Evolutionary conservation across 1,284 basidiomycete genomes (phyloP), one percentile per base, ranked within the genome.

Genomic region (Cystobasidium pallidum): DNA sequence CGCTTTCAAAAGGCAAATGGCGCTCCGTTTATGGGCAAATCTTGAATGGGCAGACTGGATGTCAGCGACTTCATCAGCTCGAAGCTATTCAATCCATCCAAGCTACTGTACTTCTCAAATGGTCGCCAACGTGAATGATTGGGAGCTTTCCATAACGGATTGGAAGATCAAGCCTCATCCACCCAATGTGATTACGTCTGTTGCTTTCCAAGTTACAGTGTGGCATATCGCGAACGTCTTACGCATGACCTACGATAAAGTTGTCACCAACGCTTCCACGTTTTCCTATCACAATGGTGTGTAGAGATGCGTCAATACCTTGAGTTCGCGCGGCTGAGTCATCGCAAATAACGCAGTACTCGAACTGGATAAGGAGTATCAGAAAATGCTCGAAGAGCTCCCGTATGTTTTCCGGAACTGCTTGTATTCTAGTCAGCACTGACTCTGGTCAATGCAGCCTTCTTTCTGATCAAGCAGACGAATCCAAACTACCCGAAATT

Each of bases 121-220:
- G 17, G 75, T 75, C 0, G 39, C 52, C 11, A 77, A 77, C 36
- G 47, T 76, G 26, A 76, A 77, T 62, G 54, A 66, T 36, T 11
- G 49, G 21, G 75, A 76, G 13, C 57, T 77, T 3, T 76, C 75
- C 0, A 66, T 74, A 11, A 75, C 76, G 6, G 71, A 73, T n/a
- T 74, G 72, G 71, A 65, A 52, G 7, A 63, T 62, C 66, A 3
- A n/a, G 19, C 1, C 70, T 66, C 13, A 54, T 39, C 6, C 75
- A 2, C 55, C 36, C 0, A 59, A 36, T n/a, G 72, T 73, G 26
- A 73, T 73, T 49, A 76, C 75, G 8, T 72, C 75, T 39, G 72
- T 73, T 0, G 72, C 72, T 3, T 77, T 75, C 57, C 66, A 76
- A 61, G 70, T 77, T 51, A 70, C 72, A 0, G 75, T 75, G n/a